Conservation (phyloP, 106 monocot species). For the Triglochin maritima region DNA sequence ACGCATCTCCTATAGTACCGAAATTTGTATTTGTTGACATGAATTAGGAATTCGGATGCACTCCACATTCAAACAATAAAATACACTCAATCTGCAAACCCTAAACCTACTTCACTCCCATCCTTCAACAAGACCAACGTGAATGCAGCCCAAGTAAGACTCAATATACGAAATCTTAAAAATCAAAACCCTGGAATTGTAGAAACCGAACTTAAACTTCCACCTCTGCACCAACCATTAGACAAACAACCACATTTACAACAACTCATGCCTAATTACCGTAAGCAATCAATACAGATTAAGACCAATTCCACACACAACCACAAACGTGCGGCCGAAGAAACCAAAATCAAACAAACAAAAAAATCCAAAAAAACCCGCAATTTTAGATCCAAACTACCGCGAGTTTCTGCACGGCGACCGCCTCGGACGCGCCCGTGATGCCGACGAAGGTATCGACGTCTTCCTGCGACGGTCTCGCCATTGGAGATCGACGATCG, state of each 20-base stretch:
- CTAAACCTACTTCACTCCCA: too few species aligned
- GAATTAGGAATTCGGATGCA: too few species aligned
- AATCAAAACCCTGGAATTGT: too few species aligned
- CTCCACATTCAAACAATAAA: too few species aligned
- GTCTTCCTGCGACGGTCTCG: conserved; percentile 7
- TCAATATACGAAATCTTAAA: too few species aligned
- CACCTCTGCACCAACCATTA: too few species aligned
- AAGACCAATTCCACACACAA: not conserved
- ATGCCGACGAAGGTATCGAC: conserved; percentile 20
- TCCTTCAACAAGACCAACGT: too few species aligned
- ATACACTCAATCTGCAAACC: too few species aligned
- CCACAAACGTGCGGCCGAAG: not conserved
- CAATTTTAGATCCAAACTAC: not conserved
- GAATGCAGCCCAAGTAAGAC: too few species aligned
- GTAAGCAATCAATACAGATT: not conserved
- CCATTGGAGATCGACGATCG: conserved; percentile 4
- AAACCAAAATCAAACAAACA: not conserved
- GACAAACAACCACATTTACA: not conserved
- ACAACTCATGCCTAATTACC: not conserved
- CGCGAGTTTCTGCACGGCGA: conserved; percentile 23
- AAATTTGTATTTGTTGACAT: too few species aligned
- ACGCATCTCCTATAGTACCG: too few species aligned
- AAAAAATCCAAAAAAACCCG: not conserved
- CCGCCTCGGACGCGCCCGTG: conserved; percentile 27
- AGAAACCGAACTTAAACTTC: too few species aligned